phyloP scores from a whole-genome alignment of 495 filamentous ascomycete genomes.

The Annulohypoxylon bovei region DNA sequence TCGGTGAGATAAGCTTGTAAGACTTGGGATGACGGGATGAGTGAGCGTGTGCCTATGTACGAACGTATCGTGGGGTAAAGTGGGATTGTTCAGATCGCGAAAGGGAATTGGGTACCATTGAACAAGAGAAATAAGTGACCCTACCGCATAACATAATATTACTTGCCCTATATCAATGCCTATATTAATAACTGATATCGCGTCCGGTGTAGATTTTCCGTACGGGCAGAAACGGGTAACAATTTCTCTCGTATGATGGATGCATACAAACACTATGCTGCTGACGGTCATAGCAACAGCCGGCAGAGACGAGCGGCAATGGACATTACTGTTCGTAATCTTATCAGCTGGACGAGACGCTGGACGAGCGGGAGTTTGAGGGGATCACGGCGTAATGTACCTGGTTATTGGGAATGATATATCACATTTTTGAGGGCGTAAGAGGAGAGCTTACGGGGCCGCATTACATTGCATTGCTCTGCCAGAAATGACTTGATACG shows the following conservation, averaged over 20 bases:
- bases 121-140: conserved; percentile 8
- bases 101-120: conserved; percentile 19
- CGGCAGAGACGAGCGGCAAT: conserved; percentile 22
- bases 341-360: conserved; percentile 3
- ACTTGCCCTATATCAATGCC: conserved; percentile 9
- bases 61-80: conserved; percentile 38
- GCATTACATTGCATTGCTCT: conserved; percentile 24
- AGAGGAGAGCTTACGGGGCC: not conserved
- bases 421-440: conserved; percentile 23
- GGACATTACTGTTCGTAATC: conserved; percentile 5
- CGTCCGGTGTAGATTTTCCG: not conserved
- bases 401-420: conserved; percentile 40
- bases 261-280: conserved; percentile 13
- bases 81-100: conserved; percentile 32
- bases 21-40: conserved; percentile 13
- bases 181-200: not conserved
- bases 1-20: conserved; percentile 34
- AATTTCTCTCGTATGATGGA: conserved; percentile 17
- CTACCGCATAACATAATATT: conserved; percentile 10
- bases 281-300: conserved; percentile 18
- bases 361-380: not conserved
- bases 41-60: not conserved
- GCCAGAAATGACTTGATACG: conserved; percentile 10
- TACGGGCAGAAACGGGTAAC: not conserved
- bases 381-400: conserved; percentile 16